Evolutionary conservation across 148 eudicot genomes (phyloP).

Genomic region (Gaultheria prostrata): DNA sequence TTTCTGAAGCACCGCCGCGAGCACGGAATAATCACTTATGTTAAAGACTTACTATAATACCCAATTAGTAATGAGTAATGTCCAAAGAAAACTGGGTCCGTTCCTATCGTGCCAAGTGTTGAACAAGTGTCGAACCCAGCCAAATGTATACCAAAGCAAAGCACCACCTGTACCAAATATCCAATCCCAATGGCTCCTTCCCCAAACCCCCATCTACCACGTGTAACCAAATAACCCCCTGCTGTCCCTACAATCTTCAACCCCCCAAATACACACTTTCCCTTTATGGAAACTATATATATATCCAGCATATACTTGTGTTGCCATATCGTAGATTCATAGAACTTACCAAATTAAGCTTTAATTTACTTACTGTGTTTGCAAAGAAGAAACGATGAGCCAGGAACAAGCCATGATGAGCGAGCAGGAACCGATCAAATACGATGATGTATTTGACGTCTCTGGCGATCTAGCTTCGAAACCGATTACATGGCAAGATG

Average conservation of each 20-base stretch:
- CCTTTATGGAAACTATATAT: background rate
- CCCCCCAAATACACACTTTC: too few species aligned
- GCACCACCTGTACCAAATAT: too few species aligned
- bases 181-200: too few species aligned
- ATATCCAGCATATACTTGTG: background rate
- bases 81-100: too few species aligned
- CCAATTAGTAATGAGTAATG: too few species aligned
- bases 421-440: constrained; percentile 32
- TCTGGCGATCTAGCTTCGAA: constrained; percentile 41
- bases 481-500: constrained; percentile 51
- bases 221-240: background rate
- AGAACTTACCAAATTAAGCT: background rate
- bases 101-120: too few species aligned
- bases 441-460: constrained; percentile 56
- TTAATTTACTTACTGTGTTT: background rate
- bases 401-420: constrained; percentile 25
- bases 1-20: too few species aligned
- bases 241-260: background rate
- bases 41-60: too few species aligned
- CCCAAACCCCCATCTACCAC: background rate
- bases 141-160: too few species aligned
- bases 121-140: too few species aligned
- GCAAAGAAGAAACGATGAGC: constrained; percentile 22
- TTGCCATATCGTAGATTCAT: background rate
- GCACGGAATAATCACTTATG: too few species aligned